Percentiles rank a stretch among this genome's conserved stretches.
These are phyloP conservation scores for Roridomyces roridus DNA, from an alignment of 768 basidiomycete genomes.

Conservation along the genomic window DNA sequence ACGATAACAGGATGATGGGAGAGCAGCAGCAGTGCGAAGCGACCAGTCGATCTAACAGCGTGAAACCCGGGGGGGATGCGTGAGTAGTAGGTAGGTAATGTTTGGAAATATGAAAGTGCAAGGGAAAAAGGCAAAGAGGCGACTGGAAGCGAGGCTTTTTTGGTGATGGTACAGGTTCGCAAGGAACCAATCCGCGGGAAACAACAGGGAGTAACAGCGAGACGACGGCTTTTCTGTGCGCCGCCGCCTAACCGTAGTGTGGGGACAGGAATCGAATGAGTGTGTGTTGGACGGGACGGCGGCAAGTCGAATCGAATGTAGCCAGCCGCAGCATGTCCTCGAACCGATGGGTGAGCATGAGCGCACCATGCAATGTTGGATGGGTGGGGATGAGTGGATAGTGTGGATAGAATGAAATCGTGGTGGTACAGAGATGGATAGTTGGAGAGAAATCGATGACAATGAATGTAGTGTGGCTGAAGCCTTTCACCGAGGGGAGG, in stretches of 20 bases:
- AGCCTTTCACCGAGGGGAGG: conserved; percentile 1
- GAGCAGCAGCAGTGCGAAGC: background rate
- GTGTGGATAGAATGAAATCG: conserved; percentile 4
- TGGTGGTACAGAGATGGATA: conserved; percentile 18
- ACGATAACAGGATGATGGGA: background rate
- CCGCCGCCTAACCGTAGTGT: no score
- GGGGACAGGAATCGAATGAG: background rate
- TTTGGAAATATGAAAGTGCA: no score
- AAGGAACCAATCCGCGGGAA: background rate
- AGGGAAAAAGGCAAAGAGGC: no score
- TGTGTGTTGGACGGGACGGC: conserved; percentile 9
- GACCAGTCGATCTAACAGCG: background rate
- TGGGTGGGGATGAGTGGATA: conserved; percentile 9
- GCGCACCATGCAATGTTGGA: conserved; percentile 19
- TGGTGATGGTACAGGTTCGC: background rate
- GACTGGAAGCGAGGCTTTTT: background rate
- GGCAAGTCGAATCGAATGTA: background rate
- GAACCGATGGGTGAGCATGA: conserved; percentile 6
- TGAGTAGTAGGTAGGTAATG: no score
- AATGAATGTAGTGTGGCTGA: conserved; percentile 15
- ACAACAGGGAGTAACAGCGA: background rate
- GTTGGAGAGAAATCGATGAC: background rate
- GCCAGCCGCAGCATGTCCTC: conserved; percentile 12
- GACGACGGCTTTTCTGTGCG: background rate
- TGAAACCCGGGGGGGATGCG: background rate